Conservation (phyloP, 257 asterid species). For the Echium plantagineum region DNA sequence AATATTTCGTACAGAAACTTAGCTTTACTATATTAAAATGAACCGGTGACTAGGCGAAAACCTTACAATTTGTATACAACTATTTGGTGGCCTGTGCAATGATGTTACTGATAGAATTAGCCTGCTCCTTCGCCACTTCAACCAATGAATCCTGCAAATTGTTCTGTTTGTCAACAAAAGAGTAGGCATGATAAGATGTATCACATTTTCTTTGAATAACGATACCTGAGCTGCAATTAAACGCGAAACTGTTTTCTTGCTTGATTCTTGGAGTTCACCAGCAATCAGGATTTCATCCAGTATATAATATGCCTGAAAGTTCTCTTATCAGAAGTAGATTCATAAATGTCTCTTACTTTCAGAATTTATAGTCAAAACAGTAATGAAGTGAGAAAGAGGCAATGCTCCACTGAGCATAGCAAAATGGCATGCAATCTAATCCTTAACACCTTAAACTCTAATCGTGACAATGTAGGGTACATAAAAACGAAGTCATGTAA, state of each 20-base stretch:
- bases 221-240: conserved; percentile 88
- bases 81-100: conserved; percentile 92
- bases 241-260: conserved; percentile 96
- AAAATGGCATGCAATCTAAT: too few species aligned
- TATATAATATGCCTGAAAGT: conserved; percentile 72
- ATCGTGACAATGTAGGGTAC: too few species aligned
- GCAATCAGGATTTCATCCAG: conserved; percentile 93
- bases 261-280: conserved; percentile 97
- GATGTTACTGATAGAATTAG: conserved; percentile 69
- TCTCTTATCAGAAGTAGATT: neutral
- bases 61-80: conserved; percentile 12
- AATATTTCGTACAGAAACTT: neutral
- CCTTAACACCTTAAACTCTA: too few species aligned
- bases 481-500: too few species aligned
- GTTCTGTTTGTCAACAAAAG: neutral
- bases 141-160: conserved; percentile 78
- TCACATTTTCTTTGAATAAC: conserved; percentile 3
- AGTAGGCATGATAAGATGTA: neutral
- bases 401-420: neutral
- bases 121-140: conserved; percentile 96
- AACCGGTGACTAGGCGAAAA: neutral
- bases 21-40: neutral
- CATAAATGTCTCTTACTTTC: neutral
- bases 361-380: neutral
- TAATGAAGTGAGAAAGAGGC: neutral